Base-by-base conservation (phyloP, 2,329 filamentous ascomycete genomes). In the Sporothrix mexicana region DNA sequence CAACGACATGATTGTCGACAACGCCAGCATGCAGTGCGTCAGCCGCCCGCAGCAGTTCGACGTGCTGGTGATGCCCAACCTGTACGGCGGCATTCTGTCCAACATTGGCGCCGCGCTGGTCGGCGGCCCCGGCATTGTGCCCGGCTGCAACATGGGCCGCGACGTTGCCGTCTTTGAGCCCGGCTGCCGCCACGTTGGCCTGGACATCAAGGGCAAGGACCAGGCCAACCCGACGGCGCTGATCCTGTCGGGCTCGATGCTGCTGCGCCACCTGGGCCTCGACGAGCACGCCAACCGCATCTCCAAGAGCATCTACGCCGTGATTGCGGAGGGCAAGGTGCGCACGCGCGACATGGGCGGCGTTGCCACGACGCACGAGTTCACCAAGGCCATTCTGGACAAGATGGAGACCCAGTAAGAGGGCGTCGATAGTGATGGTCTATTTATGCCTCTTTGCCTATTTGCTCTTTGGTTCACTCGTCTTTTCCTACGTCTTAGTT, bases 1-100 rank as follows among this genome's bases (percentile, higher is more conserved):
- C 82, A 97, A 97, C 88, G 96, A 99, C 86, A 98, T 99, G 95
- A 99, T 99, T 84, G 96, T 99, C 84, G 96, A 99, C 87, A 99
- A 99, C 85, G 96, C 96, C 80, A 97, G 93, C 81, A 99, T 99
- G 96, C 96, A 99, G 88, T 97, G 94, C 82, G 96, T 99, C 78
- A 95, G 93, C 78, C 89, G 90, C 77, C 96, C 96, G 75, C 96
- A 98, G 86, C 96, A 99, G 85, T 99, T 99, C 82, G 96, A 99
- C 83, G 96, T 99, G 79, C 93, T 99, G 92, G 96, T 99, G 83
- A 98, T 98, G 95, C 96, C 96, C 83, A 99, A 99, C 89, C 88
- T 98, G 80, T 99, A 98, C 88, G 96, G 96, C 84, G 96, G 98
- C 86, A 99, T 99, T 88, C 90, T 99, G 77, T 98, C 95, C 80